phyloP scores from a whole-genome alignment of 768 basidiomycete genomes.

The Xerocomellus chrysenteron region DNA sequence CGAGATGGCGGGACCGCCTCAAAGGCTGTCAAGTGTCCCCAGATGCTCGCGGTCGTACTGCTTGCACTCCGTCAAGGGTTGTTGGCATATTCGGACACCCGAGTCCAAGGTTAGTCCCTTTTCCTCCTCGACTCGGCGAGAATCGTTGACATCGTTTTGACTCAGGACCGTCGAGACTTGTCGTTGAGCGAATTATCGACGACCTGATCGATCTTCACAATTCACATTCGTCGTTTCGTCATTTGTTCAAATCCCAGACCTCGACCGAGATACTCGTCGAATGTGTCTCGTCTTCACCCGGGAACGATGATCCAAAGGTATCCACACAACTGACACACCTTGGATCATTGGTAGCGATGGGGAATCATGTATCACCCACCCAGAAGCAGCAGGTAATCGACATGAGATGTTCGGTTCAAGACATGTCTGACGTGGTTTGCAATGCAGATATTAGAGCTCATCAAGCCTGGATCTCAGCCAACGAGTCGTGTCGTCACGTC shows the following conservation, averaged over 20 bases:
- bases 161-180: constrained; percentile 23
- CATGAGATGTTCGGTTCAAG: not conserved
- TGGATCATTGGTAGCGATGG: constrained; percentile 64
- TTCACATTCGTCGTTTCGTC: constrained; percentile 62
- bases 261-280: constrained; percentile 67
- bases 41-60: constrained; percentile 72
- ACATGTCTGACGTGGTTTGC: not conserved
- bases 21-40: constrained; percentile 52
- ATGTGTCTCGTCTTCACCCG: constrained; percentile 51
- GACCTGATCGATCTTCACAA: constrained; percentile 69
- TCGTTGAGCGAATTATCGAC: constrained; percentile 46
- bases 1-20: not conserved
- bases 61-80: constrained; percentile 64
- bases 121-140: not conserved
- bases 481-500: not conserved
- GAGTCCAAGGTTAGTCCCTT: constrained; percentile 15
- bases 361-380: constrained; percentile 54
- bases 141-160: not conserved
- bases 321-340: constrained; percentile 72
- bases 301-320: constrained; percentile 27
- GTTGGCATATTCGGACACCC: constrained; percentile 28
- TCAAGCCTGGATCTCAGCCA: constrained; percentile 36
- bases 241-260: constrained; percentile 70
- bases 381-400: constrained; percentile 72
- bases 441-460: constrained; percentile 55